These are phyloP conservation scores for Staphylotrichum longicolle DNA, from an alignment of 495 filamentous ascomycete genomes.

Conservation along the genomic window DNA sequence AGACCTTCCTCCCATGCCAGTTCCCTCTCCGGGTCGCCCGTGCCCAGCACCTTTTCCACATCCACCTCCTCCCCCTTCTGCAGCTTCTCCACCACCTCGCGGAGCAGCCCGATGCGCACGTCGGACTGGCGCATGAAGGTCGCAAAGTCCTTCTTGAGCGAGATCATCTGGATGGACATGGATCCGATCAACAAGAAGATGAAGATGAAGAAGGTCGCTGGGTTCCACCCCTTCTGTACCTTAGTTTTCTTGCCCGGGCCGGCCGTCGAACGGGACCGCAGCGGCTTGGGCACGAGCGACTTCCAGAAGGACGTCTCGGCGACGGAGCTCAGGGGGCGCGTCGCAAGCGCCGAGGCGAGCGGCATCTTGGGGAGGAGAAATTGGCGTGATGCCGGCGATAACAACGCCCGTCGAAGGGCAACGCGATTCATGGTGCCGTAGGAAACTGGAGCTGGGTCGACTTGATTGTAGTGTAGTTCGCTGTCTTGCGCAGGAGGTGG, in stretches of 20 bases:
- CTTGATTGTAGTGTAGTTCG: background rate
- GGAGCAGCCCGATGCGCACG: slow-evolving; percentile 70
- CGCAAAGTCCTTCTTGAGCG: slow-evolving; percentile 69
- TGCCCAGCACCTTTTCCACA: slow-evolving; percentile 78
- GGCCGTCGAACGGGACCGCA: slow-evolving; percentile 27
- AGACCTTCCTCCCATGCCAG: slow-evolving; percentile 84
- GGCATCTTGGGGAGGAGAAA: background rate
- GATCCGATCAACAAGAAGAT: slow-evolving; percentile 90
- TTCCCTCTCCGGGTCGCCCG: slow-evolving; percentile 72
- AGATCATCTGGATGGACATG: slow-evolving; percentile 89
- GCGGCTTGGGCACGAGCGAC: slow-evolving; percentile 58
- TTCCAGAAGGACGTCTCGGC: slow-evolving; percentile 67
- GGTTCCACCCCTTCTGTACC: slow-evolving; percentile 76
- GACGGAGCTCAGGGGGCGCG: slow-evolving; percentile 29
- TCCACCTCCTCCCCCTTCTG: slow-evolving; percentile 87
- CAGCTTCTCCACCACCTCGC: slow-evolving; percentile 78
- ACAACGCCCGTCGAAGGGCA: slow-evolving; percentile 11
- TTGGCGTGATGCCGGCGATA: slow-evolving; percentile 13
- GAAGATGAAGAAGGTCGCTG: slow-evolving; percentile 86
- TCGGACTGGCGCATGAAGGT: slow-evolving; percentile 72
- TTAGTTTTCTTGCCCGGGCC: slow-evolving; percentile 29
- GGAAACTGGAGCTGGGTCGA: background rate
- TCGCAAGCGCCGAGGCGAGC: background rate
- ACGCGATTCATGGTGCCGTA: slow-evolving; percentile 18
- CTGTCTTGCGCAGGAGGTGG: background rate